Evolutionary conservation across 2,329 filamentous ascomycete species (phyloP).

Genomic region (Botrytis byssoidea): DNA sequence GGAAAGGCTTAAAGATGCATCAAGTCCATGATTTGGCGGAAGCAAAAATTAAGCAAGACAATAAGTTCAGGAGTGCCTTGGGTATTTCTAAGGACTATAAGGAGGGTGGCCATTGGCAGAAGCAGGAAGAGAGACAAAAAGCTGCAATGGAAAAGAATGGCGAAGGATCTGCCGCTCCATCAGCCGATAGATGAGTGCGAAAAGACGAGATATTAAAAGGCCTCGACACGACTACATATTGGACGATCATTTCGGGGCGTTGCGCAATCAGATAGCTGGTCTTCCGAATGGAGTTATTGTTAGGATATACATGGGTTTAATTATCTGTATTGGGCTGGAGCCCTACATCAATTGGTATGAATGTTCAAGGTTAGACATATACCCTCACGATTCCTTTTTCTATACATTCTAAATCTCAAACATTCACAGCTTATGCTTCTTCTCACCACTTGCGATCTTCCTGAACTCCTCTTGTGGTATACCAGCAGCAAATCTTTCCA

Average conservation of each 20-base stretch:
- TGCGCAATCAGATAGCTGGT: not conserved
- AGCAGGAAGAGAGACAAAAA: constrained; percentile 56
- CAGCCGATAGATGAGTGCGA: not conserved
- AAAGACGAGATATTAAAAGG: not conserved
- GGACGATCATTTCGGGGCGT: not conserved
- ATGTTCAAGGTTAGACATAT: constrained; percentile 1
- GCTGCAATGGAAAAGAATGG: constrained; percentile 19
- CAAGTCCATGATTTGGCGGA: constrained; percentile 95
- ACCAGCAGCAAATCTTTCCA: constrained; percentile 65
- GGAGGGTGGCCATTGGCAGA: constrained; percentile 82
- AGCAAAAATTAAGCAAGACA: constrained; percentile 94
- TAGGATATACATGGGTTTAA: not conserved
- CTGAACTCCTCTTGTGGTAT: constrained; percentile 86
- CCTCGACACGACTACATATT: not conserved
- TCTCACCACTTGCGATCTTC: constrained; percentile 81
- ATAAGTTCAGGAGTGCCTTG: constrained; percentile 79
- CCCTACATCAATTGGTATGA: not conserved
- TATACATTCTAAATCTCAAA: constrained; percentile 11
- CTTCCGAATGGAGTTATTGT: not conserved
- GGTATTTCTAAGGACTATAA: constrained; percentile 85
- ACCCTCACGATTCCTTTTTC: constrained; percentile 3
- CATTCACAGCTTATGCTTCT: constrained; percentile 82
- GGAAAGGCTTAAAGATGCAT: constrained; percentile 74
- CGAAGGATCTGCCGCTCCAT: not conserved
- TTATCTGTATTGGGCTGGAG: not conserved